Percentiles rank a stretch among this genome's conserved stretches.
phyloP scores from a whole-genome alignment of 2,329 filamentous ascomycete genomes.

The Epichloe scottii region DNA sequence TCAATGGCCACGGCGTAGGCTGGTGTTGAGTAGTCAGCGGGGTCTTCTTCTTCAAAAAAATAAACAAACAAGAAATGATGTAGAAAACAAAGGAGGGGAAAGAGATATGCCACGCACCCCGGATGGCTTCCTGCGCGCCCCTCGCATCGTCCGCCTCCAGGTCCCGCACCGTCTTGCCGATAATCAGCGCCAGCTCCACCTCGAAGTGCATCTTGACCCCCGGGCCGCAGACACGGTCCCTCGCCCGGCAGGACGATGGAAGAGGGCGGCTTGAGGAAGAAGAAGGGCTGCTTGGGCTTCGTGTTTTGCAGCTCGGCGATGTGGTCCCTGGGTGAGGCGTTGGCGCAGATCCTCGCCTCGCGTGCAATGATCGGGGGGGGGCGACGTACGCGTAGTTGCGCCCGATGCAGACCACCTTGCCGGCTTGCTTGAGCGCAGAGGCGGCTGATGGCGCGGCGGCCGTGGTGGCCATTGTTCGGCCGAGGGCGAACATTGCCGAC shows the following conservation, averaged over 20 bases:
- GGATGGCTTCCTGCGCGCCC: constrained; percentile 70
- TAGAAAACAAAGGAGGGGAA: too few relatives aligned
- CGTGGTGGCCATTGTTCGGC: constrained; percentile 25
- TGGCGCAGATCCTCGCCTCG: neutral
- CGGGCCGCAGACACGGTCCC: constrained; percentile 70
- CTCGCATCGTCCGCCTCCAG: constrained; percentile 60
- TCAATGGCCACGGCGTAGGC: constrained; percentile 88
- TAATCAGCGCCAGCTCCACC: constrained; percentile 82
- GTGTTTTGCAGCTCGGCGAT: constrained; percentile 81
- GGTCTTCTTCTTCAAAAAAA: too few relatives aligned
- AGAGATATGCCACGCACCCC: constrained; percentile 55
- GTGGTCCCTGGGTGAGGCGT: constrained; percentile 54
- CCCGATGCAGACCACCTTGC: constrained; percentile 84
- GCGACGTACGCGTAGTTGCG: constrained; percentile 83
- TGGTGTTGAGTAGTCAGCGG: constrained; percentile 20
- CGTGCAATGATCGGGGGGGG: neutral
- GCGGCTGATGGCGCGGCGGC: constrained; percentile 23
- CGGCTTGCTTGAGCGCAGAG: constrained; percentile 38
- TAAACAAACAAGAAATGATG: neutral
- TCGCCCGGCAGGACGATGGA: constrained; percentile 69
- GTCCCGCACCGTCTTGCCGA: constrained; percentile 70
- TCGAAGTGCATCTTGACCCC: constrained; percentile 87
- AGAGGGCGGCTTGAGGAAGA: constrained; percentile 91
- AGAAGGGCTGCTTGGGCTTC: constrained; percentile 90
- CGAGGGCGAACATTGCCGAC: constrained; percentile 23